These are phyloP conservation scores for Starmerella roubikii DNA, from an alignment of 805 yeast genomes.

Conservation along the genomic window DNA sequence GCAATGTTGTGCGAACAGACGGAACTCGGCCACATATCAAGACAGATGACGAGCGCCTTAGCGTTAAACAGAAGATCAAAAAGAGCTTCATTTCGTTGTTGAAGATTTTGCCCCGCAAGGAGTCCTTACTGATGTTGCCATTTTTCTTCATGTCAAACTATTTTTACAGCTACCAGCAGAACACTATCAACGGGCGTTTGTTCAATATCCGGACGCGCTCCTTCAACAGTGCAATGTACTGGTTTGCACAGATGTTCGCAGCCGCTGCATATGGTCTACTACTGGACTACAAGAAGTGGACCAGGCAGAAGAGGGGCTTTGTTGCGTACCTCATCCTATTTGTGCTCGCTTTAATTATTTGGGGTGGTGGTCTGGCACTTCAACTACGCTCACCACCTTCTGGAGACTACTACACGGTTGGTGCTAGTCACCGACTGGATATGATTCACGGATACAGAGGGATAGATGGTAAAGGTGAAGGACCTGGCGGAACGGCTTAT, in stretches of 20 bases:
- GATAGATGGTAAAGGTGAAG: constrained; percentile 21
- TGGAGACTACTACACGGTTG: constrained; percentile 22
- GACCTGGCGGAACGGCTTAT: constrained; percentile 40
- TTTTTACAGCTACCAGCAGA: constrained; percentile 54
- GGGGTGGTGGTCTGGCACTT: constrained; percentile 48
- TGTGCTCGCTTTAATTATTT: constrained; percentile 34
- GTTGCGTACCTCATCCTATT: constrained; percentile 31
- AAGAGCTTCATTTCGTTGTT: constrained; percentile 30
- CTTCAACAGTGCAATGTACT: constrained; percentile 45
- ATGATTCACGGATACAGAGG: constrained; percentile 26
- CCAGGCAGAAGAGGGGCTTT: constrained; percentile 34
- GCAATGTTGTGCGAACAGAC: constrained; percentile 10
- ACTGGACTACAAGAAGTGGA: constrained; percentile 31
- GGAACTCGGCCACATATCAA: constrained; percentile 7
- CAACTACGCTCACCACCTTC: constrained; percentile 26
- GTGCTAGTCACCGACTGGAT: constrained; percentile 1
- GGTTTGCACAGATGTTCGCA: constrained; percentile 47
- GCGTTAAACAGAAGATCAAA: constrained; percentile 33
- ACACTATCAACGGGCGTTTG: constrained; percentile 41
- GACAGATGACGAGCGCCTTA: constrained; percentile 6
- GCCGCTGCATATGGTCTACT: constrained; percentile 37
- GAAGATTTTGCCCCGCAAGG: constrained; percentile 29
- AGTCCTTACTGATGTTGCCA: constrained; percentile 40
- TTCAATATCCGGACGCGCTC: constrained; percentile 49
- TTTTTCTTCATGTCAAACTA: constrained; percentile 52